Evolutionary conservation across 2,329 filamentous ascomycete genomes (phyloP), one percentile per base, ranked within the genome.

Genomic region (Penicillium polonicum): DNA sequence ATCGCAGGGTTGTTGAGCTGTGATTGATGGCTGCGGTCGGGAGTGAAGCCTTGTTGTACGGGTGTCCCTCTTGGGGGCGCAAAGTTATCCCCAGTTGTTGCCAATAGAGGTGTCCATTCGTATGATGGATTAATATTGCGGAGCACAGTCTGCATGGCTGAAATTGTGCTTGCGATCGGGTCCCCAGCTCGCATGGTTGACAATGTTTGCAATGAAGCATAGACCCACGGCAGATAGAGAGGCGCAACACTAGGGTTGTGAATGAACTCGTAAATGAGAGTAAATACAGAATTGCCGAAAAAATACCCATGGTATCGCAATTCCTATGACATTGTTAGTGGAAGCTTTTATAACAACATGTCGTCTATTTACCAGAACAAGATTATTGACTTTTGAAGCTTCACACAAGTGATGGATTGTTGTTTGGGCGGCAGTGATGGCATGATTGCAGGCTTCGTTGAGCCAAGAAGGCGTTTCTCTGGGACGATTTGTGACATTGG

Each of bases 251-350:
- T 65, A 21, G 72, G 68, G 13, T 76, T 73, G 33, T 79, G 76
- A 19, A 80, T 67, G 46, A 80, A 69, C 48, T 80, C 76, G 45
- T 78, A 78, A 9, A 77, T 73, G 3, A 80, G 57, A 3, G 73
- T 73, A 48, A 78, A 78, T 12, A 70, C 70, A 13, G 76, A 75
- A 31, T 76, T 78, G 35, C 75, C 71, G 10, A 79, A 65, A 48
- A 80, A 79, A 48, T 77, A 79, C 5, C 70, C 75, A 27, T 79
- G 76, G 27, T 79, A 80, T 36, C 76, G 77, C 4, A 79, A 65
- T 67, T 78, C 73, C 78, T 80, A 23, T 6, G 9, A 23, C 2
- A 19, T 6, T 12, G n/a, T 45, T 15, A 48, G 17, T 3, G 27
- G 15, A 43, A 2, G 6, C 23, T 12, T 31, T 13, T 0, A n/a